Percentiles rank a stretch among this genome's conserved stretches.
Conservation (phyloP, 176 grass and related monocot genomes). For the Alloteropsis semialata region DNA sequence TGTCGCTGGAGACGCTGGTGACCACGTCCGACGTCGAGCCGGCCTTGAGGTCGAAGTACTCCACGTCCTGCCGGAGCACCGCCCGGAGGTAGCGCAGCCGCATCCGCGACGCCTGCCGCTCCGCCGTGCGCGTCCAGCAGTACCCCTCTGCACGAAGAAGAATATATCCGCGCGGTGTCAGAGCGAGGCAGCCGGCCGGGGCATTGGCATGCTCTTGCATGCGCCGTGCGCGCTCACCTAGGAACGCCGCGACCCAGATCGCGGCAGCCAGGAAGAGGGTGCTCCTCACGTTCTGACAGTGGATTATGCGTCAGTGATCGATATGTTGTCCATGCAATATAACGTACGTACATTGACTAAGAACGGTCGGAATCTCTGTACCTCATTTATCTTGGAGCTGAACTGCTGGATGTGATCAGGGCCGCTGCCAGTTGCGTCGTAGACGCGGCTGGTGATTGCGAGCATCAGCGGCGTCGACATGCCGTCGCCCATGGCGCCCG, state of each 20-base stretch:
- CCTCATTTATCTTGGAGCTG: conserved; percentile 52
- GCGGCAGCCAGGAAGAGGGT: conserved; percentile 63
- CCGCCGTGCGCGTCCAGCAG: conserved; percentile 84
- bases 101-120: conserved; percentile 92
- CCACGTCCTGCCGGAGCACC: conserved; percentile 83
- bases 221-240: conserved; percentile 40
- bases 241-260: conserved; percentile 62
- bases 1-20: conserved; percentile 86
- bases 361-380: neutral
- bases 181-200: too few species aligned
- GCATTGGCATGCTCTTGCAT: neutral
- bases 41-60: conserved; percentile 84
- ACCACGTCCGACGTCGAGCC: conserved; percentile 80
- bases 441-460: conserved; percentile 59
- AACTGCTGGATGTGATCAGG: conserved; percentile 35
- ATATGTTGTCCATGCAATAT: neutral
- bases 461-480: conserved; percentile 69
- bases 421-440: conserved; percentile 61
- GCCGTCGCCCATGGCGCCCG: conserved; percentile 77
- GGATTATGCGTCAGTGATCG: too few species aligned
- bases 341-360: too few species aligned
- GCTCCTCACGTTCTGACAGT: conserved; percentile 51
- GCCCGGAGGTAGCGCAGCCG: conserved; percentile 66
- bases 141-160: conserved; percentile 58
- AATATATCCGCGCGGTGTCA: neutral